These are phyloP conservation scores for Phytopythium aichiense DNA, from an alignment of 352 stramenopile species.

Conservation along the genomic window DNA sequence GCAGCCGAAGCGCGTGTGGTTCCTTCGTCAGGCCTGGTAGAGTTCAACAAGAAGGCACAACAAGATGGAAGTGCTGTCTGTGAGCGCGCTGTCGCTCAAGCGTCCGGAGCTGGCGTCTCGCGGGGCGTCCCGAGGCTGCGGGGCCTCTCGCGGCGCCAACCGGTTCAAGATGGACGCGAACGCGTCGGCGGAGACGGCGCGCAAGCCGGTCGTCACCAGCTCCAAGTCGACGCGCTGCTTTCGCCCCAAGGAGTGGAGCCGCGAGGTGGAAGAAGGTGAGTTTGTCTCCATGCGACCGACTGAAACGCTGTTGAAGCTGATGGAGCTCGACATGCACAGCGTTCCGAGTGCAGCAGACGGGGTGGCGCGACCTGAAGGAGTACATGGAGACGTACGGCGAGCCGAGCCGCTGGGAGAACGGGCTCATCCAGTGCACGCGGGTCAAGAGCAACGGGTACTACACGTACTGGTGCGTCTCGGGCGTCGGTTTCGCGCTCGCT, in stretches of 20 bases:
- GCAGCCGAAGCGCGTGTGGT: background rate
- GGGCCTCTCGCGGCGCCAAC: constrained; percentile 10
- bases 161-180: constrained; percentile 60
- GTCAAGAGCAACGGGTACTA: constrained; percentile 84
- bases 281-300: background rate
- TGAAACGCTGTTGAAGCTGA: background rate
- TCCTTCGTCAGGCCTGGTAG: background rate
- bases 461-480: constrained; percentile 57
- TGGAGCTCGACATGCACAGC: constrained; percentile 15
- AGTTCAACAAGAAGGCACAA: background rate
- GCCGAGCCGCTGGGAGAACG: constrained; percentile 69
- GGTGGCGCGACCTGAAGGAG: constrained; percentile 74
- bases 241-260: constrained; percentile 65
- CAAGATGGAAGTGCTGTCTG: constrained; percentile 28
- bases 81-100: constrained; percentile 28
- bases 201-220: constrained; percentile 36
- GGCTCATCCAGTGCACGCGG: constrained; percentile 71
- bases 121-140: constrained; percentile 18
- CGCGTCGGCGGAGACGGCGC: constrained; percentile 16
- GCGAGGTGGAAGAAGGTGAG: constrained; percentile 62
- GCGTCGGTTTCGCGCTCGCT: background rate
- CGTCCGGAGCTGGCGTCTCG: constrained; percentile 37
- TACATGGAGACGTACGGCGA: constrained; percentile 78
- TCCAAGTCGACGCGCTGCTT: constrained; percentile 58
- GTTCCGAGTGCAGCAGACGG: constrained; percentile 68